Base-by-base conservation (phyloP, 768 basidiomycete genomes). In the Paxillus rubicundulus region DNA sequence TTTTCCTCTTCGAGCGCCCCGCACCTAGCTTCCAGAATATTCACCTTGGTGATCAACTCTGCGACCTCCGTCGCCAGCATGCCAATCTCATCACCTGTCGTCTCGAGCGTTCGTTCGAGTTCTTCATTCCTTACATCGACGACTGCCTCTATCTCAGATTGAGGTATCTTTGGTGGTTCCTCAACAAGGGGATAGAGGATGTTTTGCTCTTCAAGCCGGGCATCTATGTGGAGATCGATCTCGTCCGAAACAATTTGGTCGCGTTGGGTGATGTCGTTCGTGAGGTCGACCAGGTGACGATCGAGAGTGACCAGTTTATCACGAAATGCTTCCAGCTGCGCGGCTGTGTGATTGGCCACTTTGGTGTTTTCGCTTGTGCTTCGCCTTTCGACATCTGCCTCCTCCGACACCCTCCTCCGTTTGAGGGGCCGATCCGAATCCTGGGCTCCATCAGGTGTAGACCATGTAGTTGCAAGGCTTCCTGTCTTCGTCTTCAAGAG, bases 201-300 rank as follows among this genome's bases (percentile, higher is more conserved):
- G 4, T 49, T 58, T 36, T 65, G 61, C 34, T 65, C 69, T 41
- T 65, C 58, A 16, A 73, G 38, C 44, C 67, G 65, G 36, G 61
- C 60, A 14, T 62, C 59, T 33, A 74, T 56, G 30, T 55, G 54
- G 51, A 61, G 54, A n/a, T 71, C 66, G 24, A 74, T 61, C 49
- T 70, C 60, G 17, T 63, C 60, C 4, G 62, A 56, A 30, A 74
- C 16, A 32, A 64, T 51, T 21, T 44, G 37, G 48, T 74, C 62
- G 49, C 67, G 69, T 54, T 75, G 74, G 3, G 53, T 59, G 18
- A 75, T 56, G 41, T 70, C 67, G 49, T 75, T 74, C 54, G 72
- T 62, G 21, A 76, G 58, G 17, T 72, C 69, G 21, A 53, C 3
- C 33, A 76, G 49, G 14, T 67, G 64, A 40, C 51, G 47, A 12